These are phyloP conservation scores for Trametes sanguinea DNA, from an alignment of 768 basidiomycete genomes.

Conservation along the genomic window DNA sequence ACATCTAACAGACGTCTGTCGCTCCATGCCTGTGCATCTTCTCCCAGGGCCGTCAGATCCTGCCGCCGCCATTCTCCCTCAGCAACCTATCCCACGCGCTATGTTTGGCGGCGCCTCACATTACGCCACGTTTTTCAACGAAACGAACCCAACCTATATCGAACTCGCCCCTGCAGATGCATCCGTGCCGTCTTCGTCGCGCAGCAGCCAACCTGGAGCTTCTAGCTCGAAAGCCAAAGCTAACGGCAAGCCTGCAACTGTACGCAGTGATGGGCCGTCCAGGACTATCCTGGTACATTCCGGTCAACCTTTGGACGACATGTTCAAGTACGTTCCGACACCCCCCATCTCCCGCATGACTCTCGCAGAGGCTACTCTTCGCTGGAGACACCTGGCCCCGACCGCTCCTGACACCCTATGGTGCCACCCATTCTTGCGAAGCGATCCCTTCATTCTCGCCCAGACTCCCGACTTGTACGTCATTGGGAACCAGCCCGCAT, in stretches of 20 bases:
- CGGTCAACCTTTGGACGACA: constrained; percentile 93
- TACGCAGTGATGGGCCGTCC: constrained; percentile 25
- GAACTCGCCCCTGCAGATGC: constrained; percentile 45
- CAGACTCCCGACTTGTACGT: constrained; percentile 89
- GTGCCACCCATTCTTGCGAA: constrained; percentile 91
- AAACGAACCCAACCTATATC: constrained; percentile 91
- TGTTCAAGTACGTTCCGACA: constrained; percentile 87
- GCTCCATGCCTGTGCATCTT: constrained; percentile 81
- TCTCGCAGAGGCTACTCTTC: constrained; percentile 76
- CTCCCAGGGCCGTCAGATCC: constrained; percentile 90
- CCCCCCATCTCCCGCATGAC: constrained; percentile 71
- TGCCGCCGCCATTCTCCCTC: constrained; percentile 85
- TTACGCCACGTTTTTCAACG: constrained; percentile 66
- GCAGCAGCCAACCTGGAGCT: constrained; percentile 12
- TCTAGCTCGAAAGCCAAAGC: constrained; percentile 15
- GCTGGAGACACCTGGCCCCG: constrained; percentile 97
- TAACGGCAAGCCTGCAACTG: not conserved
- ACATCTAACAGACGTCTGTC: constrained; percentile 73
- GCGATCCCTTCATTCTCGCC: constrained; percentile 88
- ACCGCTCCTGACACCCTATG: constrained; percentile 98
- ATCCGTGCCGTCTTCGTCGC: constrained; percentile 11
- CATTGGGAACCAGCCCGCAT: constrained; percentile 87
- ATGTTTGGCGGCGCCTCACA: constrained; percentile 75
- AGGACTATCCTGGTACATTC: constrained; percentile 80
- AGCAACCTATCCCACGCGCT: constrained; percentile 88